Evolutionary conservation across 2,329 filamentous ascomycete species (phyloP), one percentile per base, ranked within the genome.

Genomic region (Paecilomyces fulvus): DNA sequence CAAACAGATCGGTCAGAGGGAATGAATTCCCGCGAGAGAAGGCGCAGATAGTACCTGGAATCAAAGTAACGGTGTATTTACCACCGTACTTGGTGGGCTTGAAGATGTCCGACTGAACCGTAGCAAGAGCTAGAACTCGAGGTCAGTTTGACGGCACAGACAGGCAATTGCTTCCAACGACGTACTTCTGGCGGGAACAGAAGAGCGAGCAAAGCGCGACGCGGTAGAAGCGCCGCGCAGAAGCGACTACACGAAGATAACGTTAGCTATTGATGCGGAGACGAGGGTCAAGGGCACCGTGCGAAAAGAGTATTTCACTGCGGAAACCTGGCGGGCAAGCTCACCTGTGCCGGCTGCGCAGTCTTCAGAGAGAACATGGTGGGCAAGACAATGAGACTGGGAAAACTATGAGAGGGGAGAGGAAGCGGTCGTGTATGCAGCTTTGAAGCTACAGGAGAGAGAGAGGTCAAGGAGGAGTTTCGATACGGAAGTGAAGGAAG

Each of bases 41-140:
- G 37, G n/a, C n/a, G 37, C 5, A 43, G 37, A 43, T 17, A n/a
- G 37, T 81, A 84, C 92, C 94, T 76, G 94, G 94, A 75, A 99
- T 97, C 71, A 99, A 83, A 63, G 92, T 96, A 68, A 96, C 92
- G 37, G 94, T 99, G 84, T 97, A 99, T 82, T 97, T 99, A 80
- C 92, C 90, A 75, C 94, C 94, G 77, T 92, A 97, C 83, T 97
- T 94, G 80, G 92, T 91, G 67, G 92, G 92, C 84, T 96, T 96
- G 85, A 97, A 96, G 78, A 97, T 92, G 78, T 97, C 94, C 74
- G 88, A 88, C 77, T 91, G 85, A 67, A 96, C 81, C 63, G 90
- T 95, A 67, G 90, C 90, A 74, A 91, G 80, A 63, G 79, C 79
- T 82, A 61, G n/a, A 33, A 55, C 61, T 65, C 51, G 64, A 61